phyloP scores from a whole-genome alignment of 1,139 yeast species.

The Blastobotrys persicus region DNA sequence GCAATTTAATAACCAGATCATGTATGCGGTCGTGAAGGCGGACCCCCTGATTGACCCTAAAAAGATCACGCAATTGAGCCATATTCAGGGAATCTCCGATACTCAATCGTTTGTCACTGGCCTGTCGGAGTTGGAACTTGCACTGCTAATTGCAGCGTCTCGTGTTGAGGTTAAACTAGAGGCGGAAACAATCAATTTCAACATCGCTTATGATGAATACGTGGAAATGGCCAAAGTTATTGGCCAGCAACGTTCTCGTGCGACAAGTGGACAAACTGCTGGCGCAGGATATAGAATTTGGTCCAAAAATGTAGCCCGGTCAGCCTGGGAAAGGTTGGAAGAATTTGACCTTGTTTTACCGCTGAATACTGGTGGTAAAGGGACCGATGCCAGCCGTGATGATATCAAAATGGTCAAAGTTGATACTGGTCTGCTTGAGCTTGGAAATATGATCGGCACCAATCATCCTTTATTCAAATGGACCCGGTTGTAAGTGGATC shows the following conservation, averaged over 20 bases:
- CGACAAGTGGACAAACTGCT: constrained; percentile 24
- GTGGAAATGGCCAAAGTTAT: constrained; percentile 49
- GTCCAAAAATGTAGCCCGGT: constrained; percentile 35
- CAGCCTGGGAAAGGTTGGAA: constrained; percentile 40
- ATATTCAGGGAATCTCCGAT: constrained; percentile 35
- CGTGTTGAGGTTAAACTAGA: constrained; percentile 63
- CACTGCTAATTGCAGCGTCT: constrained; percentile 69
- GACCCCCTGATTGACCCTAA: constrained; percentile 17
- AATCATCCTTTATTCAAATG: constrained; percentile 33
- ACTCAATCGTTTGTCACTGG: constrained; percentile 40
- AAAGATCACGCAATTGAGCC: neutral
- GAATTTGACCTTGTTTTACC: constrained; percentile 33
- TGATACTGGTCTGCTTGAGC: constrained; percentile 37
- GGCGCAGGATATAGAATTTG: constrained; percentile 34
- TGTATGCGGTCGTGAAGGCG: constrained; percentile 46
- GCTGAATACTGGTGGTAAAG: constrained; percentile 16
- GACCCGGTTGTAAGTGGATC: constrained; percentile 31
- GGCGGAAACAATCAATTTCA: constrained; percentile 57
- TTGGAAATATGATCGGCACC: constrained; percentile 33
- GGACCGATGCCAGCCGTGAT: constrained; percentile 26
- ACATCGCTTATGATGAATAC: constrained; percentile 77
- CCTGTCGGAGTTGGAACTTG: constrained; percentile 66
- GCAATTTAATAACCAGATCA: constrained; percentile 51
- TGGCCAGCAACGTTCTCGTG: constrained; percentile 43
- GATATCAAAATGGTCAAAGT: constrained; percentile 37